These are phyloP conservation scores for Cladorrhinum samala DNA, from an alignment of 495 filamentous ascomycete genomes.

Conservation along the genomic window DNA sequence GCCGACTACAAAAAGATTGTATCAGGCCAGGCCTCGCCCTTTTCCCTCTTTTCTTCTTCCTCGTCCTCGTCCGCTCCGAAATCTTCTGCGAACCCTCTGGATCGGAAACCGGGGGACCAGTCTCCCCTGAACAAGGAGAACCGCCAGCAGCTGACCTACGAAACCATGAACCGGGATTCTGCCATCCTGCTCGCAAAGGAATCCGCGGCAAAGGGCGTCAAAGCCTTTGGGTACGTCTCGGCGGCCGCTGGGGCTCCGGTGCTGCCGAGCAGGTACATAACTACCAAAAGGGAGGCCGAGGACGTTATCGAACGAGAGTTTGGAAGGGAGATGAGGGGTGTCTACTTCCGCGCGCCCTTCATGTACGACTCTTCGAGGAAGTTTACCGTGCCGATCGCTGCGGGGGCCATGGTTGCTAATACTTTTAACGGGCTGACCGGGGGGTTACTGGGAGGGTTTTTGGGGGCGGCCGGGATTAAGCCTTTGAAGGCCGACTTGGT, in stretches of 20 bases:
- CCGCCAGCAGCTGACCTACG: constrained; percentile 77
- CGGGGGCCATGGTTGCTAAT: constrained; percentile 59
- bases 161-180: constrained; percentile 92
- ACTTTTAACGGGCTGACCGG: constrained; percentile 68
- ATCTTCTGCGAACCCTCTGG: constrained; percentile 62
- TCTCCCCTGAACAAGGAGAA: background rate
- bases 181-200: constrained; percentile 82
- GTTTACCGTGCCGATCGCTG: constrained; percentile 80
- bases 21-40: constrained; percentile 67
- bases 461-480: constrained; percentile 77
- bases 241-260: constrained; percentile 79
- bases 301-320: constrained; percentile 63
- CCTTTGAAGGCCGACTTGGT: constrained; percentile 82
- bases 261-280: constrained; percentile 79
- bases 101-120: constrained; percentile 45
- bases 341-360: constrained; percentile 83
- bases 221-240: constrained; percentile 78
- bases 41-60: constrained; percentile 67
- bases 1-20: constrained; percentile 96
- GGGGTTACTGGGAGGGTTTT: constrained; percentile 61
- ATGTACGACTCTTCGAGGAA: constrained; percentile 78
- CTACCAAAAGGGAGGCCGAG: constrained; percentile 89
- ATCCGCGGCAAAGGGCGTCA: constrained; percentile 55
- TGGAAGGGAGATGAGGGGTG: constrained; percentile 57
- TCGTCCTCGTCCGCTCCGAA: constrained; percentile 49